Base-by-base conservation (phyloP, 176 grass and related monocot genomes). In the Raddia guianensis region DNA sequence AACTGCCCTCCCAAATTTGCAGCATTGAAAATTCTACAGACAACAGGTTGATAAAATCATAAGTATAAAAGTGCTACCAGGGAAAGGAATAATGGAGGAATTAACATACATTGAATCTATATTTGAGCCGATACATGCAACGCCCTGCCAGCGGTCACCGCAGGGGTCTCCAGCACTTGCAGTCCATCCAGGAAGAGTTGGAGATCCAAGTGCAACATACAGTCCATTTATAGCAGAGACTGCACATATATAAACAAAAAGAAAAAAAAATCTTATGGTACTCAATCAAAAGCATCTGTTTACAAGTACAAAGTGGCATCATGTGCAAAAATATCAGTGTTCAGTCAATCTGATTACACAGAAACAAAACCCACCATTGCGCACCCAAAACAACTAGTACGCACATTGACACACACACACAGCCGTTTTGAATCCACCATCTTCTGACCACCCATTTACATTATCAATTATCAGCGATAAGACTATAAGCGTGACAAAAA, bases 211-310 rank as follows among this genome's bases (percentile, higher is more conserved):
- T 79, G 83, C 74, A 49, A 55, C 37, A 80, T 93, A 98, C 49
- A 98, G 56, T 57, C 70, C 87, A 83, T 95, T 95, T 91, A 98
- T 93, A 83, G 95, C 92, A 89, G 91, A 83, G 89, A 98, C 95
- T 98, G 82, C 50, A 84, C 27, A 12, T 13, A 16, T 51, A 33
- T 44, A 59, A 52, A 60, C 46, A 9, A 58, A 66, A 21, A 56
- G 7, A 0, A n/a, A n/a, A n/a, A n/a, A n/a, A n/a, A n/a, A 12
- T 47, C 71, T 13, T 14, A 64, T 46, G 15, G n/a, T 61, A 50
- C 42, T 50, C 8, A 50, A 58, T 16, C 37, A 73, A 58, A 49
- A 42, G 53, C 40, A 47, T 58, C 27, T 50, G 49, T 68, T 5
- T 68, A 50, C 64, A 83, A 19, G 47, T 43, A 51, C 48, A 79